phyloP scores from a whole-genome alignment of 441 rosid species.

The Flueggea neowawraea region DNA sequence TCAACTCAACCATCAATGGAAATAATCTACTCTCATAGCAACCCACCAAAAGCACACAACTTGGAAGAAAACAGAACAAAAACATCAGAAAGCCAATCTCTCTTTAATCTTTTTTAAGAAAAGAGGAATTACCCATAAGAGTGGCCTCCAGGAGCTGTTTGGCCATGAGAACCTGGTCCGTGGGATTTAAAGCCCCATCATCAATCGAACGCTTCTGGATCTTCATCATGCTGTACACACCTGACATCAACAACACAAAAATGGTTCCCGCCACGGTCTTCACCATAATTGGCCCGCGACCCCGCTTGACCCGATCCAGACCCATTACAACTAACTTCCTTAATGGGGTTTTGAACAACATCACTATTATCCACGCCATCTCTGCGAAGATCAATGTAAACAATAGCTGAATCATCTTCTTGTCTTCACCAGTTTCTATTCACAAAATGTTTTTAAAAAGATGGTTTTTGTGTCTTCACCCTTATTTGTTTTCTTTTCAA shows the following conservation, averaged over 20 bases:
- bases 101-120: not conserved
- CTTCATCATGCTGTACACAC: slow-evolving; percentile 52
- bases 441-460: not conserved
- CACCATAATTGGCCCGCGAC: slow-evolving; percentile 72
- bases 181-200: slow-evolving; percentile 62
- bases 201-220: slow-evolving; percentile 58
- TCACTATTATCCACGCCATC: slow-evolving; percentile 60
- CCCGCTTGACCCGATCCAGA: slow-evolving; percentile 79
- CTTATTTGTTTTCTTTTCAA: not conserved
- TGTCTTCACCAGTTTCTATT: not conserved
- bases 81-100: slow-evolving; percentile 3
- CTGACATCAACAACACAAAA: slow-evolving; percentile 50
- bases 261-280: slow-evolving; percentile 68
- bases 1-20: not conserved
- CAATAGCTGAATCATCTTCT: slow-evolving; percentile 67
- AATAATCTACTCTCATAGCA: not conserved
- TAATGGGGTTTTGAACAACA: slow-evolving; percentile 75
- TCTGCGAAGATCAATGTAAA: slow-evolving; percentile 57
- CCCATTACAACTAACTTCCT: slow-evolving; percentile 60
- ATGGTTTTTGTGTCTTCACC: not conserved
- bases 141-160: slow-evolving; percentile 79
- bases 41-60: slow-evolving; percentile 8
- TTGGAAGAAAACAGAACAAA: slow-evolving; percentile 2
- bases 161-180: slow-evolving; percentile 82
- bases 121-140: slow-evolving; percentile 65